Evolutionary conservation across 2,329 filamentous ascomycete species (phyloP).

Genomic region (Colletotrichum limetticola): DNA sequence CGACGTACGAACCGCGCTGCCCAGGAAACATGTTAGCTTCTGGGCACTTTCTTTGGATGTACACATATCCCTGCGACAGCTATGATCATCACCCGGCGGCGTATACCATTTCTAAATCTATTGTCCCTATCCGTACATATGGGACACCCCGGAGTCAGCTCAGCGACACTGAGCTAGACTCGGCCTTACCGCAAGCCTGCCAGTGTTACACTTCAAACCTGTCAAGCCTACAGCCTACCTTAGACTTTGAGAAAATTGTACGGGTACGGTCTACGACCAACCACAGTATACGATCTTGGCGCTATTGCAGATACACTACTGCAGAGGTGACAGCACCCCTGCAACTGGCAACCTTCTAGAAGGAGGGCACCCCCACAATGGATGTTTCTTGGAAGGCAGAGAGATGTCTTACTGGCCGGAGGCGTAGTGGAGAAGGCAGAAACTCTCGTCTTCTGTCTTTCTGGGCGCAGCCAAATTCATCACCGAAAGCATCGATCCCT

Average conservation of each 20-base stretch:
- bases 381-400: conserved; percentile 13
- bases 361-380: conserved; percentile 24
- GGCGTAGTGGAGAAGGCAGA: conserved; percentile 8
- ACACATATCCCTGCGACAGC: neutral
- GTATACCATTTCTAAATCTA: neutral
- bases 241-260: neutral
- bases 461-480: conserved; percentile 18
- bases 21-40: neutral
- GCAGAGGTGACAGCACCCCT: conserved; percentile 20
- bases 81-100: conserved; percentile 1
- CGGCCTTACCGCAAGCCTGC: neutral
- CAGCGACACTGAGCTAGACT: neutral
- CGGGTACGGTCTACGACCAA: neutral
- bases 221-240: neutral
- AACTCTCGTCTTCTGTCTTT: conserved; percentile 22
- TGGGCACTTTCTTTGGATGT: conserved; percentile 28
- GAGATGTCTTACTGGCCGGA: conserved; percentile 8
- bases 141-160: conserved; percentile 1
- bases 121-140: neutral
- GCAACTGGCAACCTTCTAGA: conserved; percentile 25
- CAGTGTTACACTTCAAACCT: neutral
- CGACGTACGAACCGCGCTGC: conserved; percentile 4
- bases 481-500: conserved; percentile 21
- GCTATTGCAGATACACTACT: neutral
- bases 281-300: neutral